Percentiles rank a stretch among this genome's conserved stretches.
Conservation (phyloP, 768 basidiomycete genomes). For the Boletus insuetus region DNA sequence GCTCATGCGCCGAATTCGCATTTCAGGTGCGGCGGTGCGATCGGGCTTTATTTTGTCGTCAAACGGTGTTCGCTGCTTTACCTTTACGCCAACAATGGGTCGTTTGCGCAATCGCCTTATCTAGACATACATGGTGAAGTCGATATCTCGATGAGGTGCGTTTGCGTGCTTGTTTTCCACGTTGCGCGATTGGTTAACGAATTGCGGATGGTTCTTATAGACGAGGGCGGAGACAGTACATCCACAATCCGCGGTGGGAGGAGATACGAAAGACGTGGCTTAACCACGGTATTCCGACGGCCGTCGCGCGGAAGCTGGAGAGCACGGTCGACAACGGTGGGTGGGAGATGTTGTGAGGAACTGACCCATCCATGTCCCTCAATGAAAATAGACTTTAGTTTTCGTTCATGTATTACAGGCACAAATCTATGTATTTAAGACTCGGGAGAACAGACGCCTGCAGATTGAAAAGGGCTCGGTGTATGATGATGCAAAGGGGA, state of each 20-base stretch:
- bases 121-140: constrained; percentile 93
- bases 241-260: constrained; percentile 85
- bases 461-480: not conserved
- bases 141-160: constrained; percentile 87
- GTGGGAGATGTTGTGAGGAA: constrained; percentile 76
- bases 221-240: constrained; percentile 83
- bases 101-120: constrained; percentile 86
- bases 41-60: constrained; percentile 88
- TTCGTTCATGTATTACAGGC: not conserved
- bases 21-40: constrained; percentile 80
- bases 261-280: constrained; percentile 92
- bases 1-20: too few relatives aligned
- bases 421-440: not conserved
- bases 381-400: not conserved
- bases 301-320: constrained; percentile 87
- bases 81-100: constrained; percentile 85
- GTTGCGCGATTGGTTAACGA: not conserved
- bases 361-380: not conserved
- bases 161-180: not conserved
- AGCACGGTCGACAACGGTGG: constrained; percentile 87
- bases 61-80: constrained; percentile 90
- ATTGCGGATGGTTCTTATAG: constrained; percentile 37
- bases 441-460: not conserved
- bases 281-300: constrained; percentile 82
- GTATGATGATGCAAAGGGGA: too few relatives aligned